Conservation (phyloP, 2,329 filamentous ascomycete species). For the Beauveria varroae region DNA sequence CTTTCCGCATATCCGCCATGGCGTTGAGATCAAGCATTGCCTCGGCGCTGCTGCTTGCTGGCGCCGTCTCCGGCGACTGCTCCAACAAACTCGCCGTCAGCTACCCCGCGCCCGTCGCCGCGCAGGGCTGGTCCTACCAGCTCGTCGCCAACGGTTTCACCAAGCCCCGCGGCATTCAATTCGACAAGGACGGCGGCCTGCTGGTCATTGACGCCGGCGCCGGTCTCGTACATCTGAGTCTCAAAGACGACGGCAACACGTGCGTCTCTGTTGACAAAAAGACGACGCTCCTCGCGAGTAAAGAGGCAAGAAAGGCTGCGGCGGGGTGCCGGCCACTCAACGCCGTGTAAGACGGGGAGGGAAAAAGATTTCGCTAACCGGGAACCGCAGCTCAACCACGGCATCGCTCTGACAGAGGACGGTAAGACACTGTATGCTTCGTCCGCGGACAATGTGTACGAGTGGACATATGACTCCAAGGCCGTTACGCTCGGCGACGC, state of each 20-base stretch:
- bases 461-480: constrained; percentile 57
- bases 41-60: constrained; percentile 3
- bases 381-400: constrained; percentile 43
- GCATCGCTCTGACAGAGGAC: constrained; percentile 45
- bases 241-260: constrained; percentile 34
- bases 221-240: constrained; percentile 33
- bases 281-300: constrained; percentile 28
- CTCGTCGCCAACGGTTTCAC: constrained; percentile 34
- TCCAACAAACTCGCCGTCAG: constrained; percentile 26
- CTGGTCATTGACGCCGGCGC: constrained; percentile 36
- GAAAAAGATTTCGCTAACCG: constrained; percentile 17
- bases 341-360: constrained; percentile 14
- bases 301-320: constrained; percentile 21
- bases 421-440: constrained; percentile 51
- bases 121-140: constrained; percentile 36
- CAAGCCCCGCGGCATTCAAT: constrained; percentile 36
- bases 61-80: constrained; percentile 20
- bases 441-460: constrained; percentile 47
- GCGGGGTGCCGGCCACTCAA: too few species aligned
- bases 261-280: constrained; percentile 32
- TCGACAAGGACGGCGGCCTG: constrained; percentile 38
- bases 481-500: constrained; percentile 34
- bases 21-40: not conserved
- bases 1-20: not conserved
- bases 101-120: constrained; percentile 30